Evolutionary conservation across 306 rosid species (phyloP).

Genomic region (Elaeagnus macrophylla): DNA sequence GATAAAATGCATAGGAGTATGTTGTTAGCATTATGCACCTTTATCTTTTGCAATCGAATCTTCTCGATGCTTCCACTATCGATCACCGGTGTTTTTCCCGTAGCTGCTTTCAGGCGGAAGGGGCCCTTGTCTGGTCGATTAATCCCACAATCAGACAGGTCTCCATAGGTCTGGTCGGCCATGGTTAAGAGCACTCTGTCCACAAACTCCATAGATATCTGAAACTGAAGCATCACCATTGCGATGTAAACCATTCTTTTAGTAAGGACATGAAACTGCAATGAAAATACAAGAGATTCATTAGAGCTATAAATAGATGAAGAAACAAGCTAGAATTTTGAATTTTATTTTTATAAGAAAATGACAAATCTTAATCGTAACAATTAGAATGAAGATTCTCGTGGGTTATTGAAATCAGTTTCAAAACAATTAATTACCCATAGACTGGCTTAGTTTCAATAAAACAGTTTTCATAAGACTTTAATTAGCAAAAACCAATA

Average conservation of each 20-base stretch:
- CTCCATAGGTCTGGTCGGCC: slow-evolving; percentile 34
- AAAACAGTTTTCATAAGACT: too few relatives aligned
- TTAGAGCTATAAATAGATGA: too few relatives aligned
- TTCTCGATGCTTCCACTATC: slow-evolving; percentile 37
- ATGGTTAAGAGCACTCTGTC: slow-evolving; percentile 32
- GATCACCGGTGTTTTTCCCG: slow-evolving; percentile 31
- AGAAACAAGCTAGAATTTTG: too few relatives aligned
- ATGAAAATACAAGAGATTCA: background rate
- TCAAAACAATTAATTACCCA: too few relatives aligned
- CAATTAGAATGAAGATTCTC: too few relatives aligned
- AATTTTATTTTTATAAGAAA: too few relatives aligned
- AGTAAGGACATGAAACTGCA: slow-evolving; percentile 44
- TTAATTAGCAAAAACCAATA: too few relatives aligned
- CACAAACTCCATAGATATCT: slow-evolving; percentile 27
- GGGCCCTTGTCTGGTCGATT: slow-evolving; percentile 46
- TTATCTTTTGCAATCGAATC: slow-evolving; percentile 18
- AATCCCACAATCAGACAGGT: slow-evolving; percentile 37
- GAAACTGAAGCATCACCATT: slow-evolving; percentile 25
- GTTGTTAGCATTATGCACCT: too few relatives aligned
- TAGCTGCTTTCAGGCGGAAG: slow-evolving; percentile 21
- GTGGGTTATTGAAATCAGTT: too few relatives aligned
- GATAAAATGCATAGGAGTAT: too few relatives aligned
- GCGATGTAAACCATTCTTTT: slow-evolving; percentile 30
- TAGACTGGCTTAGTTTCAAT: too few relatives aligned
- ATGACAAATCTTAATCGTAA: too few relatives aligned